phyloP scores from a whole-genome alignment of 106 monocot genomes.

The Ottelia alismoides region DNA sequence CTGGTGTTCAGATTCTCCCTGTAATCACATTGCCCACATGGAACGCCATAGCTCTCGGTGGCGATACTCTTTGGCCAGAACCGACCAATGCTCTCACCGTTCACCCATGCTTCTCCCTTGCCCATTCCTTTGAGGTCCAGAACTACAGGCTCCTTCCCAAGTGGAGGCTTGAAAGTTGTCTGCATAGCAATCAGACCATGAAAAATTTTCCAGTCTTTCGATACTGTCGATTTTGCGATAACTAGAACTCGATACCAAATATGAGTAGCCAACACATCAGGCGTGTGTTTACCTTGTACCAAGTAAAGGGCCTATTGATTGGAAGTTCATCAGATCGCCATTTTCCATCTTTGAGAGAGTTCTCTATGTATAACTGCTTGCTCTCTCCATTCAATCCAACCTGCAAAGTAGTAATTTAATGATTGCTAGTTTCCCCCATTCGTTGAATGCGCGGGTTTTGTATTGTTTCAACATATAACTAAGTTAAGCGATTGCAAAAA shows the following conservation, averaged over 20 bases:
- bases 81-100: conserved; percentile 20
- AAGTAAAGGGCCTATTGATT: conserved; percentile 47
- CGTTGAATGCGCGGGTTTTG: too few relatives aligned
- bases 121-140: conserved; percentile 21
- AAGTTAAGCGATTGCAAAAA: too few relatives aligned
- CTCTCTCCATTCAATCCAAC: conserved; percentile 27
- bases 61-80: conserved; percentile 10
- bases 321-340: conserved; percentile 25
- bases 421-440: too few relatives aligned
- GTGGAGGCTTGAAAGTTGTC: conserved; percentile 53
- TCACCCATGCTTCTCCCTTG: conserved; percentile 24
- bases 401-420: too few relatives aligned
- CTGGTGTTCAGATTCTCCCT: neutral
- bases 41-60: conserved; percentile 1
- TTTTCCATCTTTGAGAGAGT: neutral
- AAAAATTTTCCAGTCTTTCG: too few relatives aligned
- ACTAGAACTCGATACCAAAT: too few relatives aligned
- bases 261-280: too few relatives aligned
- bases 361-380: conserved; percentile 4
- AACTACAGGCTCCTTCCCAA: conserved; percentile 10
- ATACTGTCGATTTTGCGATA: too few relatives aligned
- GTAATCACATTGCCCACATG: conserved; percentile 17
- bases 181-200: too few relatives aligned
- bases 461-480: too few relatives aligned
- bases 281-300: conserved; percentile 94